Percentiles rank a stretch among this genome's conserved stretches.
phyloP scores from a whole-genome alignment of 768 basidiomycete species.

The Tricholoma matsutake region DNA sequence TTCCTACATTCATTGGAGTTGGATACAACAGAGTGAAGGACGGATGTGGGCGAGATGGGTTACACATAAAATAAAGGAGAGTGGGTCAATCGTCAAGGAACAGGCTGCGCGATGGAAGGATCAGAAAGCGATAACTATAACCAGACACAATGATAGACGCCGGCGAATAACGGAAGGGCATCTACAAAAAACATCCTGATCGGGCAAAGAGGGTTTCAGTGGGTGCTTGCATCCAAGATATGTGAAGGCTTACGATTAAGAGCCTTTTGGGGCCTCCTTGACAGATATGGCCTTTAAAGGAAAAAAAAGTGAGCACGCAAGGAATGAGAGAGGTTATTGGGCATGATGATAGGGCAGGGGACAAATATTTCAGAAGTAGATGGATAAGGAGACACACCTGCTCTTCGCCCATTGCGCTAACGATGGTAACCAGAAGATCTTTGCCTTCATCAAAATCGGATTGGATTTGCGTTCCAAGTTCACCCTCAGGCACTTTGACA shows the following conservation, averaged over 20 bases:
- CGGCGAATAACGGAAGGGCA: constrained; percentile 9
- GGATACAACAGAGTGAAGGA: constrained; percentile 21
- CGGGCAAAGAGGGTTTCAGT: background rate
- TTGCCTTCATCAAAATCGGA: constrained; percentile 78
- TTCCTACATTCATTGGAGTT: constrained; percentile 23
- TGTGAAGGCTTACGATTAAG: constrained; percentile 19
- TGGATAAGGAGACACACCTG: constrained; percentile 41
- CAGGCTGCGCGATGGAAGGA: constrained; percentile 21
- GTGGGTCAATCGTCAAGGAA: constrained; percentile 14
- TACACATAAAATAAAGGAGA: constrained; percentile 8
- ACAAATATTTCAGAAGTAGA: background rate
- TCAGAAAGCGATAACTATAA: constrained; percentile 18
- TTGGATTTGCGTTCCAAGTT: constrained; percentile 72
- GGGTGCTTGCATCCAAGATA: background rate
- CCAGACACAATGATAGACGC: constrained; percentile 13
- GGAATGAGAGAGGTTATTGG: background rate
- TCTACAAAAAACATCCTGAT: constrained; percentile 1
- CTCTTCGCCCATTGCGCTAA: constrained; percentile 92
- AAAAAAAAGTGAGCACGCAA: background rate
- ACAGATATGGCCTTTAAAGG: constrained; percentile 63
- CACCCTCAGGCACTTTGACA: constrained; percentile 87
- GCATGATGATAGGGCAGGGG: background rate
- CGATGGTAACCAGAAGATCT: constrained; percentile 83
- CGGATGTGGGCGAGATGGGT: constrained; percentile 8
- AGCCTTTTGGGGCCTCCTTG: constrained; percentile 85